Conservation (phyloP, 73 alveolate species). For the Effrenium voratum region DNA sequence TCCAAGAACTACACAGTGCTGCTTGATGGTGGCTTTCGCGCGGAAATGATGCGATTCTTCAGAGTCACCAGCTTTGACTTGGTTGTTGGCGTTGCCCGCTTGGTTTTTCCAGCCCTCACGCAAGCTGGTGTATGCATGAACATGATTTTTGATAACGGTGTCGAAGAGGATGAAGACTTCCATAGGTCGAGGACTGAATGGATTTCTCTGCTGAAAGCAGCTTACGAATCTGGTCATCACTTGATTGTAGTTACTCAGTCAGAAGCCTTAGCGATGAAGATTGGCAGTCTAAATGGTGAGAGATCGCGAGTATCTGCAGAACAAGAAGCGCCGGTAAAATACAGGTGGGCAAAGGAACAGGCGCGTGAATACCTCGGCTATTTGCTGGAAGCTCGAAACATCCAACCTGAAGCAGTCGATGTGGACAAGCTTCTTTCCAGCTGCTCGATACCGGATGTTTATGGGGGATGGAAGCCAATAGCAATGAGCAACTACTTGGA, state of each 20-base stretch:
- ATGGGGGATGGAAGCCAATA: constrained; percentile 62
- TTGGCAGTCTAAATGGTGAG: constrained; percentile 41
- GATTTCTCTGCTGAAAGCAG: constrained; percentile 49
- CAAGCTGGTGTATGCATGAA: constrained; percentile 57
- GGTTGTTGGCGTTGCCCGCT: constrained; percentile 42
- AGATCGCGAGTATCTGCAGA: constrained; percentile 52
- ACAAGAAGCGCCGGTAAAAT: constrained; percentile 34
- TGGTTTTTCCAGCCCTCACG: constrained; percentile 44
- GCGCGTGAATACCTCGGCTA: constrained; percentile 33
- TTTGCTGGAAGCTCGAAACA: constrained; percentile 53
- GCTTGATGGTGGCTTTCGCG: constrained; percentile 57
- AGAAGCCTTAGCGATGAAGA: constrained; percentile 44
- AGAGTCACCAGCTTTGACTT: constrained; percentile 48
- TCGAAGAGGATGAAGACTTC: constrained; percentile 37
- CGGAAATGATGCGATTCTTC: constrained; percentile 34
- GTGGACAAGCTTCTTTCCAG: constrained; percentile 23
- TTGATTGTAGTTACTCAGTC: constrained; percentile 47
- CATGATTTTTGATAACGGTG: constrained; percentile 45
- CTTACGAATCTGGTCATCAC: constrained; percentile 64
- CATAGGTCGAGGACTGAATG: constrained; percentile 30
- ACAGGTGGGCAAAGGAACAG: constrained; percentile 69
- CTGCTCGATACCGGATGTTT: constrained; percentile 39
- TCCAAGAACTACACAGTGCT: constrained; percentile 60
- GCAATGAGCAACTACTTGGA: constrained; percentile 58
- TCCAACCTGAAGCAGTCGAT: constrained; percentile 52